Conservation (phyloP, 2,329 filamentous ascomycete genomes). For the Fonsecaea pedrosoi region DNA sequence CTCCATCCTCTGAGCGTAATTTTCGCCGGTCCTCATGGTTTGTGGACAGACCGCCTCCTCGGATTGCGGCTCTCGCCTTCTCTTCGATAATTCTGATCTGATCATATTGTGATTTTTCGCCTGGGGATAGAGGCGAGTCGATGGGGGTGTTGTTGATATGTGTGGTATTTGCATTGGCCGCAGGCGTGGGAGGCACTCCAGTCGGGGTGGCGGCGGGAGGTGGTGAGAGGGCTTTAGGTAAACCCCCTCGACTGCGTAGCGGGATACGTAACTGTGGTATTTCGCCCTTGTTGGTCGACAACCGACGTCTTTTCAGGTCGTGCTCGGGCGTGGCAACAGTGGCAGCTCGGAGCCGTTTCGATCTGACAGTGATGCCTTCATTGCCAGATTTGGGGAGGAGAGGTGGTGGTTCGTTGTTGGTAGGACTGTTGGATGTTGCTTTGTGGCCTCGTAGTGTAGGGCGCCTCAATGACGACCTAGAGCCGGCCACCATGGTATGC, state of each 20-base stretch:
- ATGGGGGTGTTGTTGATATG: slow-evolving; percentile 23
- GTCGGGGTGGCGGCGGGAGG: slow-evolving; percentile 20
- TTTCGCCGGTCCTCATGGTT: slow-evolving; percentile 69
- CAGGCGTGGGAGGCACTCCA: slow-evolving; percentile 18
- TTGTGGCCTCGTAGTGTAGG: slow-evolving; percentile 37
- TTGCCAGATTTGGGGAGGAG: slow-evolving; percentile 31
- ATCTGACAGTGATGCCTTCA: slow-evolving; percentile 27
- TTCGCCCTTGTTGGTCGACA: slow-evolving; percentile 33
- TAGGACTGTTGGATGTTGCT: slow-evolving; percentile 39
- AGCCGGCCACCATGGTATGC: slow-evolving; percentile 43
- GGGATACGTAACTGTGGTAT: slow-evolving; percentile 38
- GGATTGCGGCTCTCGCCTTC: slow-evolving; percentile 37
- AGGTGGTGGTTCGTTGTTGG: slow-evolving; percentile 35
- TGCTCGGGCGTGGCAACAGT: slow-evolving; percentile 32
- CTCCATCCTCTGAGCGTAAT: slow-evolving; percentile 82
- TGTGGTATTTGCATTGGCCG: slow-evolving; percentile 20
- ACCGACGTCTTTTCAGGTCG: slow-evolving; percentile 37
- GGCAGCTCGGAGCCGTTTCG: slow-evolving; percentile 35
- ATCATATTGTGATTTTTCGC: slow-evolving; percentile 39
- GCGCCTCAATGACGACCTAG: slow-evolving; percentile 43
- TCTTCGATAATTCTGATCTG: slow-evolving; percentile 41
- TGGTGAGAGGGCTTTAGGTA: slow-evolving; percentile 27
- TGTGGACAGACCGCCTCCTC: slow-evolving; percentile 19
- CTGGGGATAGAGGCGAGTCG: slow-evolving; percentile 29
- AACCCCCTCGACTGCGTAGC: slow-evolving; percentile 37